Evolutionary conservation across 1,284 basidiomycete species (phyloP).

Genomic region (Rhodotorula sp.): DNA sequence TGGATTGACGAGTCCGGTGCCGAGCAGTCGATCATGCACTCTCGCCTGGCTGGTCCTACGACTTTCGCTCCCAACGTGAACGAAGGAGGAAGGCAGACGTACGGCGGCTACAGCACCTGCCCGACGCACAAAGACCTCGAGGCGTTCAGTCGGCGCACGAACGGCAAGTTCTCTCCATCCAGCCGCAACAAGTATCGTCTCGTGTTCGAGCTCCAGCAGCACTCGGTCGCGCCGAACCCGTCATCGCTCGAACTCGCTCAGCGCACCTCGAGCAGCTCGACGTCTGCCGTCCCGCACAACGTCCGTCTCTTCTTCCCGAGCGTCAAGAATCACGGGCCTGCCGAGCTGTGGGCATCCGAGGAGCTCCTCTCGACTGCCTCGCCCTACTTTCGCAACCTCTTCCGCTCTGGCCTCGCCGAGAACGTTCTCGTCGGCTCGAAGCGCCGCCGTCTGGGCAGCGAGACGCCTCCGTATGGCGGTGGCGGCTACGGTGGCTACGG

Average conservation of each 20-base stretch:
- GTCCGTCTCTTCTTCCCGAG: slow-evolving; percentile 4
- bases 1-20: too few species aligned
- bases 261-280: background rate
- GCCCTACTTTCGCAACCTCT: background rate
- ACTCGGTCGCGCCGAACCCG: background rate
- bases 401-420: background rate
- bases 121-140: background rate
- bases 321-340: background rate
- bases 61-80: too few species aligned
- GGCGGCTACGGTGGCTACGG: background rate
- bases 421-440: background rate
- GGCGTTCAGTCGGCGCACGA: background rate
- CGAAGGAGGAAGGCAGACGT: background rate
- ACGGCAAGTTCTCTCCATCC: background rate
- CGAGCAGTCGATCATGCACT: too few species aligned
- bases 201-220: background rate
- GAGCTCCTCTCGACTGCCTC: background rate
- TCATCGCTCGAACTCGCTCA: background rate
- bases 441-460: background rate
- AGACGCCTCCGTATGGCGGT: too few species aligned
- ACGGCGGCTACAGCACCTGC: background rate
- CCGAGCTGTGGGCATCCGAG: background rate
- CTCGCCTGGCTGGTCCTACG: too few species aligned
- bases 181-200: background rate
- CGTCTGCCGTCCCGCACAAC: background rate